A percentile compares a stretch with the other conserved stretches of the same genome.
These are phyloP conservation scores for Porcisia deanei DNA, from an alignment of 208 protist species.

Conservation along the genomic window DNA sequence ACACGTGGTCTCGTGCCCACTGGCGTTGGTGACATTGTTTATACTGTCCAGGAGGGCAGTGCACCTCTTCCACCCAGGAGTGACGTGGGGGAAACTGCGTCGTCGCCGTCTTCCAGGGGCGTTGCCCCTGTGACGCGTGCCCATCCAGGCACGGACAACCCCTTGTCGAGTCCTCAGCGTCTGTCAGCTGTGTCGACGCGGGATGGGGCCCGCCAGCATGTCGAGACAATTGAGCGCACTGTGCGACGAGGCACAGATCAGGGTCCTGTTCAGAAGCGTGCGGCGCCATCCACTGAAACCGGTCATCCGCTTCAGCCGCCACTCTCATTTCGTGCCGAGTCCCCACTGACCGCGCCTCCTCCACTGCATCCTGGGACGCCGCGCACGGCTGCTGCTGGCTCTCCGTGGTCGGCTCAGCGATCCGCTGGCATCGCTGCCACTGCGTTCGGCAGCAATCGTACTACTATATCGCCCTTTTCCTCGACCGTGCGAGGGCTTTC, in stretches of 20 bases:
- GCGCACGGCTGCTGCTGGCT: background rate
- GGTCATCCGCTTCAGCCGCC: slow-evolving; percentile 3
- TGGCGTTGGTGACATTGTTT: background rate
- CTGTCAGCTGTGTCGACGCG: background rate
- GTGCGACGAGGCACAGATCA: background rate
- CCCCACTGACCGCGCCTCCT: background rate
- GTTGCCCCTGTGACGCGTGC: background rate
- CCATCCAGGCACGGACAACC: background rate
- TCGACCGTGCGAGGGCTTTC: slow-evolving; percentile 5
- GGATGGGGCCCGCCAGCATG: slow-evolving; percentile 2
- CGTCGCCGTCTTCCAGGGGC: background rate
- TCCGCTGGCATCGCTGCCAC: background rate
- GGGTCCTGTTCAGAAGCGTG: background rate
- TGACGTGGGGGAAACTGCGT: background rate
- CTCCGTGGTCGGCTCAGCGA: background rate
- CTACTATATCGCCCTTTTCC: background rate
- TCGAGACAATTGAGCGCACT: slow-evolving; percentile 32
- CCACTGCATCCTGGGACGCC: slow-evolving; percentile 16
- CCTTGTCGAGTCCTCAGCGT: background rate
- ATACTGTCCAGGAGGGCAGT: background rate
- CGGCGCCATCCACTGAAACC: background rate
- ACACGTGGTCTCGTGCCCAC: background rate
- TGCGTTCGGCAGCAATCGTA: background rate
- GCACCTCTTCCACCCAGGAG: background rate
- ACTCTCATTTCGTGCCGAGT: background rate